phyloP scores from a whole-genome alignment of 441 rosid genomes.

The Erysimum cheiri region DNA sequence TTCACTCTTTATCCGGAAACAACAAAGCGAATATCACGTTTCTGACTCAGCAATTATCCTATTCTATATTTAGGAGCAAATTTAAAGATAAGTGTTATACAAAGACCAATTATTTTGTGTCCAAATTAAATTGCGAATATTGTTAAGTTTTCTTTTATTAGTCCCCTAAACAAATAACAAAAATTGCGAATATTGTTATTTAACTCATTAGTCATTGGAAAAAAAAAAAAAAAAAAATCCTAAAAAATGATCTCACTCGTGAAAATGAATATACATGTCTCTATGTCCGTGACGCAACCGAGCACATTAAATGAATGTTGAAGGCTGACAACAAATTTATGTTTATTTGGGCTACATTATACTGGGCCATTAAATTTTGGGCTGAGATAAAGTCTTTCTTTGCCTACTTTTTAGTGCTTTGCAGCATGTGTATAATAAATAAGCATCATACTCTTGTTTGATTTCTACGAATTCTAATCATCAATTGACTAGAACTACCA shows the following conservation, averaged over 20 bases:
- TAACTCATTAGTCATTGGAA: too few relatives aligned
- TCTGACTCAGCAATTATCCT: conserved; percentile 35
- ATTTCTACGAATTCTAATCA: too few relatives aligned
- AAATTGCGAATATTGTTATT: background rate
- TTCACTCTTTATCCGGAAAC: conserved; percentile 31
- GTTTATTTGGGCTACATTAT: too few relatives aligned
- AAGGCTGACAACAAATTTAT: too few relatives aligned
- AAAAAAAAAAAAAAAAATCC: too few relatives aligned
- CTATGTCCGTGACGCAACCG: conserved; percentile 24
- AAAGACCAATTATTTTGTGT: background rate
- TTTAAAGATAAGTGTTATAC: background rate
- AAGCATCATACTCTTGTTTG: too few relatives aligned
- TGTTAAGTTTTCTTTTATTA: background rate
- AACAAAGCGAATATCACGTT: background rate
- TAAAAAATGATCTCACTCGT: background rate
- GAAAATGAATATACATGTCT: background rate
- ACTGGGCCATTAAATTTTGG: too few relatives aligned
- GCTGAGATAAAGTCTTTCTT: too few relatives aligned
- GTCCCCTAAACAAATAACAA: background rate
- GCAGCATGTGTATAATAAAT: too few relatives aligned
- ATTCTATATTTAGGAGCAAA: background rate
- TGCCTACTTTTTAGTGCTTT: too few relatives aligned
- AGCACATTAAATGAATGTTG: background rate
- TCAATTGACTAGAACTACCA: too few relatives aligned
- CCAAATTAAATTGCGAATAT: too few relatives aligned